Conservation (phyloP, 805 yeast genomes). For the Saccharomycopsis lassenensis region DNA sequence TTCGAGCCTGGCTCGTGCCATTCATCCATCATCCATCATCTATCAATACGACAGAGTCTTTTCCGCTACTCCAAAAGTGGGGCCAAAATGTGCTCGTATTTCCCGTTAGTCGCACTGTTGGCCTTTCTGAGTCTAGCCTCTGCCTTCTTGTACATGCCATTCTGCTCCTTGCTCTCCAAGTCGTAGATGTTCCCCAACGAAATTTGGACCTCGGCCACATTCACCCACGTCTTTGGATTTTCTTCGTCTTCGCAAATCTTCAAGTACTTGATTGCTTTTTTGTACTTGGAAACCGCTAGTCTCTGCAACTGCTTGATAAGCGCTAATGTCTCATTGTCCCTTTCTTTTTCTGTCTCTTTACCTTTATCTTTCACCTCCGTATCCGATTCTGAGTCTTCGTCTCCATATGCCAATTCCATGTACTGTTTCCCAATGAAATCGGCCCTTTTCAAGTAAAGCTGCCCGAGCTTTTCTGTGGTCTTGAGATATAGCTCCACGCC, state of each 20-base stretch:
- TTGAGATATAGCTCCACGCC: conserved; percentile 15
- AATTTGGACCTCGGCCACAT: conserved; percentile 77
- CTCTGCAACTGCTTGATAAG: conserved; percentile 33
- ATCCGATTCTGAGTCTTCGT: conserved; percentile 30
- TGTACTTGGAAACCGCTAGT: conserved; percentile 37
- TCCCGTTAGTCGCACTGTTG: conserved; percentile 70
- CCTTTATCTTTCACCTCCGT: conserved; percentile 21
- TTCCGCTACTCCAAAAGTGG: too few species aligned
- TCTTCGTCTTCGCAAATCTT: conserved; percentile 52
- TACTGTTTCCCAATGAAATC: conserved; percentile 47
- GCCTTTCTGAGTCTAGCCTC: conserved; percentile 59
- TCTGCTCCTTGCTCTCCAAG: conserved; percentile 57
- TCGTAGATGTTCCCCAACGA: conserved; percentile 66
- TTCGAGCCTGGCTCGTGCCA: too few species aligned
- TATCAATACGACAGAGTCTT: too few species aligned
- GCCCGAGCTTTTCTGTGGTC: conserved; percentile 45
- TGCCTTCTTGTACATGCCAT: conserved; percentile 54
- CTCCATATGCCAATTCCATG: conserved; percentile 48
- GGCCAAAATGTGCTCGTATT: conserved; percentile 52
- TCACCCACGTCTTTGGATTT: conserved; percentile 74
- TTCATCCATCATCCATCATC: too few species aligned
- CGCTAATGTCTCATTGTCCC: conserved; percentile 11
- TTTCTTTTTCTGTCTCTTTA: conserved; percentile 13
- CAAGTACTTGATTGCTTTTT: conserved; percentile 47
- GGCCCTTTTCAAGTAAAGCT: conserved; percentile 51